Evolutionary conservation across 192 early-diverging fungal genomes (phyloP), one percentile per base, ranked within the genome.

Genomic region (Lunasporangiospora selenospora): DNA sequence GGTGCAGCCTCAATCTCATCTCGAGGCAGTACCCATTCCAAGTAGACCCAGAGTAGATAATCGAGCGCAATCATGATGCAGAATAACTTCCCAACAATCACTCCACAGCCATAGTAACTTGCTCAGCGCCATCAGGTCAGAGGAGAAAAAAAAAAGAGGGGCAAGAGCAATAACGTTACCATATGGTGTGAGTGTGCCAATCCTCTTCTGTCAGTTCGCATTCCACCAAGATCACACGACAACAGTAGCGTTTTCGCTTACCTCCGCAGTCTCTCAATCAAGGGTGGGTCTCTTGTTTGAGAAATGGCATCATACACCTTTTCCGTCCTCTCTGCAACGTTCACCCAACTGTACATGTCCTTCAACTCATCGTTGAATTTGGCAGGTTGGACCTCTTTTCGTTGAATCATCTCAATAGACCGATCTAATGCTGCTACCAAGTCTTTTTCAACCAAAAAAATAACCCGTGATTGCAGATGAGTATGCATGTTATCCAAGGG

Each of bases 311-410:
- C 77, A 62, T 99, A 98, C 13, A 98, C 94, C 76, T 81, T 85
- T 64, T 92, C 94, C 2, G 96, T 99, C 41, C 97, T 77, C 65
- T 93, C 87, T 9, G 97, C 96, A 23, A 99, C 95, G 75, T 99
- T 90, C 23, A 85, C 82, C 97, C 97, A 99, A 67, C 91, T 93
- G 77, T 99, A 99, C 94, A 98, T 98, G 43, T 87, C 85, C 57
- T 90, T 88, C 8, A 99, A 87, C 41, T 90, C 83, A 36, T 86
- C 81, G 64, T 99, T 95, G 49, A 96, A 88, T 44, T 75, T 76
- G 51, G 62, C 78, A 11, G 90, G 89, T 47, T 87, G 75, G 19
- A 90, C 79, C 45, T 90, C 83, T 19, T 85, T 80, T 46, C 81
- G 77, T 18, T 77, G 78, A 37, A 96, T 87, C 58, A 79, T 83